These are phyloP conservation scores for Ascochyta pisi DNA, from an alignment of 2,329 filamentous ascomycete species.

Conservation along the genomic window DNA sequence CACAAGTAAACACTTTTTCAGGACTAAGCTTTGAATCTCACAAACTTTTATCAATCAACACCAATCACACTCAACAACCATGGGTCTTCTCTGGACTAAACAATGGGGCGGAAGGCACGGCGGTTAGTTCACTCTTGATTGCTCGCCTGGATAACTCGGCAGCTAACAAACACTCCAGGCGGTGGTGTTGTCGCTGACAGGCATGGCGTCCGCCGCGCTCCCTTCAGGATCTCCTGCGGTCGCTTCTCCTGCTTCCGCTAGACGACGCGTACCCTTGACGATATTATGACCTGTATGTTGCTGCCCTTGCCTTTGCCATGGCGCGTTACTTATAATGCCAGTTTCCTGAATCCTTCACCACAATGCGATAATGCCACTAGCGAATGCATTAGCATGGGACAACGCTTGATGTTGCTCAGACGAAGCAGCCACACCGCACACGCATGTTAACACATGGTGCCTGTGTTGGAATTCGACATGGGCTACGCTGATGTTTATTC, in stretches of 20 bases:
- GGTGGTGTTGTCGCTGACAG: constrained; percentile 61
- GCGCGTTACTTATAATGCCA: neutral
- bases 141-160: constrained; percentile 18
- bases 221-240: constrained; percentile 59
- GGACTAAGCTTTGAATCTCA: neutral
- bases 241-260: constrained; percentile 62
- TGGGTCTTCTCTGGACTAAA: constrained; percentile 58
- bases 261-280: constrained; percentile 34
- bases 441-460: neutral
- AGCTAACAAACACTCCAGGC: constrained; percentile 44
- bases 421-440: no score
- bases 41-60: constrained; percentile 15
- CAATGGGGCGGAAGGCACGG: constrained; percentile 52
- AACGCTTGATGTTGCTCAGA: neutral
- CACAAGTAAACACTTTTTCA: constrained; percentile 12
- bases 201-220: constrained; percentile 59
- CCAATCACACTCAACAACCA: constrained; percentile 33
- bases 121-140: constrained; percentile 41
- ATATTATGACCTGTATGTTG: constrained; percentile 36
- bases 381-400: constrained; percentile 1
- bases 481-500: no score
- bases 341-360: neutral
- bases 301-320: neutral
- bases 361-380: neutral
- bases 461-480: neutral